Evolutionary conservation across 148 eudicot genomes (phyloP).

Genomic region (Nepenthes gracilis): DNA sequence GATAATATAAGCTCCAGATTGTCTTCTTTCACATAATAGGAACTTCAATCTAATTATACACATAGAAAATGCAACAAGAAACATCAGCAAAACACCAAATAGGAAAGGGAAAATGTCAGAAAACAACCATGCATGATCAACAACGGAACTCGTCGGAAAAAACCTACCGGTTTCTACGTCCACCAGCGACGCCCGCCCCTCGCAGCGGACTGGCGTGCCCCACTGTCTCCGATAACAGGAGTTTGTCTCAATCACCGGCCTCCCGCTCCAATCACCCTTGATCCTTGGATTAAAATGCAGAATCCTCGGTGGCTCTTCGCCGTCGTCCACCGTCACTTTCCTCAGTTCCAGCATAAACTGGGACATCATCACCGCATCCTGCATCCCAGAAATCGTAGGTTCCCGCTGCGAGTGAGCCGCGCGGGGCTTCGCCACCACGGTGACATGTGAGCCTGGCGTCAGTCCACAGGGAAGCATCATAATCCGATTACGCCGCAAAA

Average conservation of each 20-base stretch:
- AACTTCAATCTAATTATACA: no score
- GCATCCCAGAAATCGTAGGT: slow-evolving; percentile 23
- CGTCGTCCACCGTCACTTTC: slow-evolving; percentile 32
- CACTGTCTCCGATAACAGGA: slow-evolving; percentile 73
- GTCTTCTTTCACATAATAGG: no score
- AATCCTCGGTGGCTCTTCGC: slow-evolving; percentile 49
- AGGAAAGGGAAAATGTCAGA: no score
- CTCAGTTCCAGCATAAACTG: slow-evolving; percentile 81
- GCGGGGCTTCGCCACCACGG: slow-evolving; percentile 61
- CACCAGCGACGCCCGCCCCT: slow-evolving; percentile 48
- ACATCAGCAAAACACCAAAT: no score
- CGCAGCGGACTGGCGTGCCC: slow-evolving; percentile 66
- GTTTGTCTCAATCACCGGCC: slow-evolving; percentile 73
- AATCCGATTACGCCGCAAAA: slow-evolving; percentile 6
- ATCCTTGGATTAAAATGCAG: slow-evolving; percentile 87
- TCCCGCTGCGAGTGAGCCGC: slow-evolving; percentile 39
- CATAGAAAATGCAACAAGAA: no score
- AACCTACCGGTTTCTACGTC: slow-evolving; percentile 58
- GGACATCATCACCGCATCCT: slow-evolving; percentile 43
- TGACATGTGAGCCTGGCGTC: slow-evolving; percentile 59
- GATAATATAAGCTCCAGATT: no score
- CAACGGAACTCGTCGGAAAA: not conserved
- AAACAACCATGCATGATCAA: not conserved
- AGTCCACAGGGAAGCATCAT: slow-evolving; percentile 61
- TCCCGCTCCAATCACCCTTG: slow-evolving; percentile 76